A percentile compares a stretch with the other conserved stretches of the same genome.
Evolutionary conservation across 2,329 filamentous ascomycete genomes (phyloP).

Genomic region (Fusarium sterilihyphosum): DNA sequence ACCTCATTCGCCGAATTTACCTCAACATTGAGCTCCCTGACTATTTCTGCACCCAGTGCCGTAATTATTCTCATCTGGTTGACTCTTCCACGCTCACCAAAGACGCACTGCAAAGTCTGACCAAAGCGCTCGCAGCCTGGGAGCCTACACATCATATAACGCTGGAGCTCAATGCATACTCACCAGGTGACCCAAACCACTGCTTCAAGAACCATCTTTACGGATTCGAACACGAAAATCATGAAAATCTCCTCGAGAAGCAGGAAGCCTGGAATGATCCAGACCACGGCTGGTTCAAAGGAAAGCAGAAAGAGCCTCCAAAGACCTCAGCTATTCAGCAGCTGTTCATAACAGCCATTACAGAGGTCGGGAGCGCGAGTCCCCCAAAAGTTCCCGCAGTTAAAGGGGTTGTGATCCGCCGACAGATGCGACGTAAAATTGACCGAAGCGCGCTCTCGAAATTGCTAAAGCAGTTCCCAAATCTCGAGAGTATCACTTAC

Average conservation of each 20-base stretch:
- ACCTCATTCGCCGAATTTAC: neutral
- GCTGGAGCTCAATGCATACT: neutral
- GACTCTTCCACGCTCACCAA: neutral
- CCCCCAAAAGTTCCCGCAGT: neutral
- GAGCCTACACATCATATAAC: neutral
- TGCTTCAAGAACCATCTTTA: slow-evolving; percentile 3
- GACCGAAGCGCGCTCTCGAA: neutral
- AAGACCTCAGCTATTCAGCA: neutral
- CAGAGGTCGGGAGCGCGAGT: neutral
- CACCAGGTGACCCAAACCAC: neutral
- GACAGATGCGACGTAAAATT: neutral
- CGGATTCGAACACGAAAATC: neutral
- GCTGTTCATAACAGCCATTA: neutral
- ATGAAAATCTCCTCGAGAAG: neutral
- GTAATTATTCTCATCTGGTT: rapidly evolving
- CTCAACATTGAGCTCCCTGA: neutral
- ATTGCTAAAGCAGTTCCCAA: neutral
- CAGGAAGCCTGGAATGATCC: neutral
- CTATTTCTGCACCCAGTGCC: neutral
- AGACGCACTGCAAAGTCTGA: neutral
- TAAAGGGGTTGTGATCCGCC: neutral
- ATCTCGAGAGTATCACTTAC: neutral
- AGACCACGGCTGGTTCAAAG: neutral
- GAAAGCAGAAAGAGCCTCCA: neutral
- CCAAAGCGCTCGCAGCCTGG: neutral